phyloP scores from a whole-genome alignment of 2,329 filamentous ascomycete species.

The Colletotrichum sp. region DNA sequence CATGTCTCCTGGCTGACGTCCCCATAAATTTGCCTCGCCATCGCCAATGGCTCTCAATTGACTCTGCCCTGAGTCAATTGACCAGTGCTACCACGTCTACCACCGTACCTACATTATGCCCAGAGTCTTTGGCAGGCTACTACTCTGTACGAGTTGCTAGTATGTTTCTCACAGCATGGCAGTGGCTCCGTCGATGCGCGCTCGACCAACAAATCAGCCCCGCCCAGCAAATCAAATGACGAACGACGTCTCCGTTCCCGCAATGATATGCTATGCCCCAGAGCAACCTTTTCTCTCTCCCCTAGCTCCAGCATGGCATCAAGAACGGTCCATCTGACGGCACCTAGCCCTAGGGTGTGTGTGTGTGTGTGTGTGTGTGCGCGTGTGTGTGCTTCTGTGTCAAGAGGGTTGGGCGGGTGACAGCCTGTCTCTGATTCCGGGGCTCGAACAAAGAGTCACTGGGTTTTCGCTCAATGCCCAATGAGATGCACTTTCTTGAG shows the following conservation, averaged over 20 bases:
- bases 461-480: neutral
- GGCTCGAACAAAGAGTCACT: constrained; percentile 5
- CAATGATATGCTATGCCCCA: neutral
- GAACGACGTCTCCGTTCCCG: neutral
- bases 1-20: neutral
- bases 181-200: neutral
- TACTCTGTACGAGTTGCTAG: neutral
- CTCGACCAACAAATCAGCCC: neutral
- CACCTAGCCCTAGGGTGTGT: neutral
- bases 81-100: neutral
- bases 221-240: neutral
- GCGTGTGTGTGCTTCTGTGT: neutral
- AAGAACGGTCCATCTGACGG: constrained; percentile 8
- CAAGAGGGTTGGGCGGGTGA: constrained; percentile 14
- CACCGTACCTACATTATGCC: neutral
- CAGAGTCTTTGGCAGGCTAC: neutral
- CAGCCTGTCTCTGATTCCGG: constrained; percentile 15
- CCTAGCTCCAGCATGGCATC: neutral
- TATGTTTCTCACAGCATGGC: neutral
- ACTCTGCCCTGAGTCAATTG: neutral
- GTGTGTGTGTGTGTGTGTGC: neutral
- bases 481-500: neutral
- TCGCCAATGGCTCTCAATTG: neutral
- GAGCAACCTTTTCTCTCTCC: neutral
- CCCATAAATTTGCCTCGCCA: neutral